These are phyloP conservation scores for Yamadazyma dendronema DNA, from an alignment of 1,139 yeast species.

Conservation along the genomic window DNA sequence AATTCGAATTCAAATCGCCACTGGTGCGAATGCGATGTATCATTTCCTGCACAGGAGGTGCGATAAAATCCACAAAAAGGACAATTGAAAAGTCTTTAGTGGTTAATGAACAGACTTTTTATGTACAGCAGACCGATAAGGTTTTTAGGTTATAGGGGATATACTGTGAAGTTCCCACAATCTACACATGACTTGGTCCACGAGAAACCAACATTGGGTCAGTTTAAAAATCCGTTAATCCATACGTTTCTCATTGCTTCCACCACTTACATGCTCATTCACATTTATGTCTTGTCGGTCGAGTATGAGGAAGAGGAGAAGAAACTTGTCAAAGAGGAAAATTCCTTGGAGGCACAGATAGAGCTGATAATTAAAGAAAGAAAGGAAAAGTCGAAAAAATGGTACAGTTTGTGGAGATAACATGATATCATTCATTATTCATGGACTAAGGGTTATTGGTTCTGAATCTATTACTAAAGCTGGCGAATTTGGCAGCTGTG, in stretches of 20 bases:
- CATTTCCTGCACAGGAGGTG: no score
- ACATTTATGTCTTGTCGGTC: slow-evolving; percentile 31
- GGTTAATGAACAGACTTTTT: no score
- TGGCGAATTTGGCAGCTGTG: slow-evolving; percentile 42
- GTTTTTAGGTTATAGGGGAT: not conserved
- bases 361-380: slow-evolving; percentile 32
- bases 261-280: slow-evolving; percentile 36
- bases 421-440: slow-evolving; percentile 6
- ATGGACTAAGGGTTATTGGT: no score
- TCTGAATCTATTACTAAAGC: slow-evolving; percentile 27
- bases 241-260: slow-evolving; percentile 44
- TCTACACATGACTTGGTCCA: slow-evolving; percentile 2
- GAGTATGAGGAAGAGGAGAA: slow-evolving; percentile 32
- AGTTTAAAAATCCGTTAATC: slow-evolving; percentile 38
- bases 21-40: no score
- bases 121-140: no score
- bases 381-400: slow-evolving; percentile 22
- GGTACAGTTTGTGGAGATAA: slow-evolving; percentile 27
- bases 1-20: slow-evolving; percentile 6
- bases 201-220: slow-evolving; percentile 33
- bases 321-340: slow-evolving; percentile 23
- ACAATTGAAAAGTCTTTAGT: no score
- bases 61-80: no score
- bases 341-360: slow-evolving; percentile 28
- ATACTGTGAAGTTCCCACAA: slow-evolving; percentile 13